phyloP scores from a whole-genome alignment of 164 flowering plant genomes.

The Stephania cephalantha region DNA sequence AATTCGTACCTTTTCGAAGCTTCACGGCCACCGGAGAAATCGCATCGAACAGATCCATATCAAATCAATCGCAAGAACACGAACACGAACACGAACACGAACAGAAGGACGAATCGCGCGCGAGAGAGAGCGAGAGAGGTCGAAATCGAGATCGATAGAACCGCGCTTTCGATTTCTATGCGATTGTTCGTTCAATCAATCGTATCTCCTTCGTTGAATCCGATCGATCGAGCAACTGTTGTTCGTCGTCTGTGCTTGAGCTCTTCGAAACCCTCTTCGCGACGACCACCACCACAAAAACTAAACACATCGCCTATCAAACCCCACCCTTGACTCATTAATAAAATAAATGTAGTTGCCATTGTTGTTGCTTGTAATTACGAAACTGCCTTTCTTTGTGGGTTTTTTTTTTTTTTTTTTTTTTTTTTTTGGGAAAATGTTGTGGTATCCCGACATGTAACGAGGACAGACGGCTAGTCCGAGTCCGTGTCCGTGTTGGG shows the following conservation, averaged over 20 bases:
- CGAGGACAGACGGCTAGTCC: too few relatives aligned
- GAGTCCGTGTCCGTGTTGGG: too few relatives aligned
- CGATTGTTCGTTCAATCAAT: background rate
- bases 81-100: background rate
- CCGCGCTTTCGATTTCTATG: background rate
- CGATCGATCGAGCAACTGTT: background rate
- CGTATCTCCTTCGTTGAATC: background rate
- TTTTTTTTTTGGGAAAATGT: too few relatives aligned
- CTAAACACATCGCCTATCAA: background rate
- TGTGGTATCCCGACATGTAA: too few relatives aligned
- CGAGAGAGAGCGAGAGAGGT: background rate
- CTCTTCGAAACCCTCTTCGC: background rate
- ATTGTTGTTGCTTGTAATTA: background rate
- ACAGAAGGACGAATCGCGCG: background rate
- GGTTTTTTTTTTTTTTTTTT: too few relatives aligned
- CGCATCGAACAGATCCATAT: slow-evolving; percentile 20
- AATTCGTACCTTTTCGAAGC: slow-evolving; percentile 22
- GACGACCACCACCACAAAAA: slow-evolving; percentile 5
- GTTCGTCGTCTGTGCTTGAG: background rate
- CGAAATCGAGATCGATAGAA: background rate
- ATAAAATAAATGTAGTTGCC: background rate
- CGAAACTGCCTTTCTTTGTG: background rate
- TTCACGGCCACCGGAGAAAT: slow-evolving; percentile 16
- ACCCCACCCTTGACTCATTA: background rate
- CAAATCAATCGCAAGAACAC: background rate